Evolutionary conservation across 163 green algal genomes (phyloP), one percentile per base, ranked within the genome.

Genomic region (Coccomyxa subellipsoidea): DNA sequence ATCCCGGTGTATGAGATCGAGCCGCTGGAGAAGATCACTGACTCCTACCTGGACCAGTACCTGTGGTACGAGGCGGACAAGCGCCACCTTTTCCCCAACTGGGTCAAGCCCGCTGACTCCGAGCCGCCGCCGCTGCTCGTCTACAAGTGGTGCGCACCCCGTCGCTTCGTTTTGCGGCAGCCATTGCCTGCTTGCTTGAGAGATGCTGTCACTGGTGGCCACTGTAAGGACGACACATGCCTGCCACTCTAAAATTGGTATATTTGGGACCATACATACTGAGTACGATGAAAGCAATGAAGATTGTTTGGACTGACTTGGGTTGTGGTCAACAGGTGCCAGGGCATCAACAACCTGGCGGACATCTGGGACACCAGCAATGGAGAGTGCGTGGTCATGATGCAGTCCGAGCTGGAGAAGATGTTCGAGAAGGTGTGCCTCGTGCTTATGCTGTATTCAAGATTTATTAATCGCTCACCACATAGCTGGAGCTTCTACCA

Each of bases 1-100:
- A 96, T 99, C 82, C 97, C 97, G 0, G 95, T 99, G 79, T 98
- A 98, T 86, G 96, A 99, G 89, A 98, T 99, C 59, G 97, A 99
- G 90, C 97, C 97, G 18, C 91, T 99, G 83, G 97, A 99, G 93
- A 99, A 99, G 93, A 99, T 99, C 91, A 99, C 96, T 4, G 96
- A 99, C 85, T 92, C 88, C 66, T 98, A 96, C 91, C 91, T 99
- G 54, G 96, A 99, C 88, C 89, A 95, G 88, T 99, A 99, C 87
- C 88, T 99, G 54, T 99, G 96, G 97, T 99, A 98, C 84, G 96
- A 99, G 91, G 93, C 93, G 4, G 96, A 99, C 88, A 98, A 98
- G 91, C 92, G 97, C 35, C 89, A 95, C 82, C 92, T 99, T 53
- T 99, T 99, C 90, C 97, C 97, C 85, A 98, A 98, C 92, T 99